These are phyloP conservation scores for Suhomyces terraborum DNA, from an alignment of 1,139 yeast species.

Conservation along the genomic window DNA sequence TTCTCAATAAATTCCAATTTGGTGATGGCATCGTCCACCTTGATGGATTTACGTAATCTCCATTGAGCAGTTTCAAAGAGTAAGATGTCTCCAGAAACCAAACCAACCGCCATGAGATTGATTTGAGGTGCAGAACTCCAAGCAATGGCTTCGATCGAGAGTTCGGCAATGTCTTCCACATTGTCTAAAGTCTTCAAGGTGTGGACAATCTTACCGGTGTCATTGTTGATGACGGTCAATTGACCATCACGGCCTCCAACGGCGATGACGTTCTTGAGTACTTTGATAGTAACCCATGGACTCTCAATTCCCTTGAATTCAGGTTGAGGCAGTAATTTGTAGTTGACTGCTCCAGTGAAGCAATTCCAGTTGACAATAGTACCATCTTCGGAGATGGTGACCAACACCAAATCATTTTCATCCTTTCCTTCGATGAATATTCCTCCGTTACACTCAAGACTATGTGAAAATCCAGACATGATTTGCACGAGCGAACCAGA, in stretches of 20 bases:
- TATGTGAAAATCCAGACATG: slow-evolving; percentile 81
- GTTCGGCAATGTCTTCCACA: slow-evolving; percentile 66
- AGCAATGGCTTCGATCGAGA: slow-evolving; percentile 80
- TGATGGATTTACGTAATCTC: slow-evolving; percentile 75
- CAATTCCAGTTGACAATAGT: slow-evolving; percentile 89
- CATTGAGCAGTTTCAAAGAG: slow-evolving; percentile 83
- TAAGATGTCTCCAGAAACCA: slow-evolving; percentile 83
- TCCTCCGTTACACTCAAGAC: slow-evolving; percentile 77
- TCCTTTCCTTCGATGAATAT: slow-evolving; percentile 64
- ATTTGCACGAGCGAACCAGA: slow-evolving; percentile 62
- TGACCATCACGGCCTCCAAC: slow-evolving; percentile 89
- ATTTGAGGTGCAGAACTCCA: slow-evolving; percentile 73
- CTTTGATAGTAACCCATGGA: slow-evolving; percentile 81
- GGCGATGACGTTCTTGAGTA: slow-evolving; percentile 54
- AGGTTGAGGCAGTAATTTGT: slow-evolving; percentile 61
- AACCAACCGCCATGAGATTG: slow-evolving; percentile 72
- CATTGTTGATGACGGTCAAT: slow-evolving; percentile 71
- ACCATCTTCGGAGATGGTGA: slow-evolving; percentile 88
- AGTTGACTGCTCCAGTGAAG: slow-evolving; percentile 67
- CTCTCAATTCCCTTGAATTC: slow-evolving; percentile 72
- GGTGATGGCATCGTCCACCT: slow-evolving; percentile 80
- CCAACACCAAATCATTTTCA: slow-evolving; percentile 62
- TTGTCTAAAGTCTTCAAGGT: slow-evolving; percentile 63
- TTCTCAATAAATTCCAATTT: slow-evolving; percentile 66
- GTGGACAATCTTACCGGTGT: slow-evolving; percentile 70